Evolutionary conservation across 129 eudicot species (phyloP).

Genomic region (Flaveria ramosissima): DNA sequence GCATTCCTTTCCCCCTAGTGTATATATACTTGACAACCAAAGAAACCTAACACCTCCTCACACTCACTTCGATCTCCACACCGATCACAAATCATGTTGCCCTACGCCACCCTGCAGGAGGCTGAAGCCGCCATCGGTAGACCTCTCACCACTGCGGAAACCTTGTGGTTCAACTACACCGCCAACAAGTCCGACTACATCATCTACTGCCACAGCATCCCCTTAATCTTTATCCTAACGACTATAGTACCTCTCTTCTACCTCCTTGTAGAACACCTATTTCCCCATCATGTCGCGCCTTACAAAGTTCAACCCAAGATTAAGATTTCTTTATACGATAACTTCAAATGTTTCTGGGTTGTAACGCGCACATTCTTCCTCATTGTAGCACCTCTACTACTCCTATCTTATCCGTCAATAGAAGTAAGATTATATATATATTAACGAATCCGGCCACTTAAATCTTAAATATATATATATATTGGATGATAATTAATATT

Average conservation of each 20-base stretch:
- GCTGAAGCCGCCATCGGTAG: conserved; percentile 12
- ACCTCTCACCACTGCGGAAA: not conserved
- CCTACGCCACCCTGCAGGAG: conserved; percentile 13
- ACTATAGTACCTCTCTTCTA: conserved; percentile 18
- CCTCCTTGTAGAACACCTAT: not conserved
- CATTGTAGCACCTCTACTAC: not conserved
- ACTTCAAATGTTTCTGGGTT: not conserved
- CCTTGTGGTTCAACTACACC: conserved; percentile 17
- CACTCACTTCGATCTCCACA: conserved; percentile 5
- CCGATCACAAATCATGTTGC: not conserved
- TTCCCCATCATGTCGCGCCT: not conserved
- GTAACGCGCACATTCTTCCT: conserved; percentile 5
- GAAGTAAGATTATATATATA: not conserved
- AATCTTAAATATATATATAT: too few species aligned
- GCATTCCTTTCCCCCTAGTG: too few species aligned
- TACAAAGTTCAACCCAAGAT: conserved; percentile 23
- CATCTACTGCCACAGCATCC: conserved; percentile 19
- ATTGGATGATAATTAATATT: too few species aligned
- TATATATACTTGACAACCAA: not conserved
- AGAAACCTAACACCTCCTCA: not conserved
- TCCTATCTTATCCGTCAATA: conserved; percentile 7
- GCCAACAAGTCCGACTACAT: conserved; percentile 12
- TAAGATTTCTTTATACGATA: not conserved
- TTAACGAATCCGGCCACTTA: too few species aligned
- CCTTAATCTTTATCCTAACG: not conserved